Conservation (phyloP, 2,329 filamentous ascomycete species). For the Arthrobotrys sinensis region DNA sequence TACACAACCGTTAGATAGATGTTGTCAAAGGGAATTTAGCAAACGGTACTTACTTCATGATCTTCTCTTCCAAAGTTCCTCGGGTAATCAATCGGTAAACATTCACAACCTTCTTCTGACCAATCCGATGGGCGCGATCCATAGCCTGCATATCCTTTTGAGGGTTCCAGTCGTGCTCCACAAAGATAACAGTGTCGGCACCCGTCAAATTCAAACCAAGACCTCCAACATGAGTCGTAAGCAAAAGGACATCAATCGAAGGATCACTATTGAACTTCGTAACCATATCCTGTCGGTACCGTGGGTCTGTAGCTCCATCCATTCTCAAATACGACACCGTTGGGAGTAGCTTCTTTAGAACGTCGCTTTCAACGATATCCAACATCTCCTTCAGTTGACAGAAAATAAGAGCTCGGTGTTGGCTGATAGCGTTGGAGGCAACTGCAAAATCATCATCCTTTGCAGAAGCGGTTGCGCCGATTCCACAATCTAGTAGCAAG, state of each 20-base stretch:
- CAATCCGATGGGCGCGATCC: slow-evolving; percentile 97
- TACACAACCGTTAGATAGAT: slow-evolving; percentile 35
- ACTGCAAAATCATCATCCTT: slow-evolving; percentile 73
- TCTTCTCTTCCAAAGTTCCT: slow-evolving; percentile 98
- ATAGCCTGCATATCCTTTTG: slow-evolving; percentile 99
- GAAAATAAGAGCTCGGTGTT: slow-evolving; percentile 95
- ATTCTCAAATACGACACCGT: slow-evolving; percentile 94
- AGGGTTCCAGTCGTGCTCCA: slow-evolving; percentile 99
- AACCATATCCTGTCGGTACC: slow-evolving; percentile 95
- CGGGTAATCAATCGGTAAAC: slow-evolving; percentile 97
- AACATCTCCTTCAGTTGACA: slow-evolving; percentile 99
- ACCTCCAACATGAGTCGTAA: slow-evolving; percentile 96
- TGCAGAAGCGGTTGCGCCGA: slow-evolving; percentile 79
- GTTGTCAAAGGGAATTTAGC: neutral
- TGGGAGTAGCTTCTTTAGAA: slow-evolving; percentile 90
- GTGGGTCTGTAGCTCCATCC: slow-evolving; percentile 92
- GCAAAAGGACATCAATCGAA: slow-evolving; percentile 91
- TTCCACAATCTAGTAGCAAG: slow-evolving; percentile 97
- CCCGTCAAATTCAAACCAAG: slow-evolving; percentile 95
- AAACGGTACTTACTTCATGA: slow-evolving; percentile 76
- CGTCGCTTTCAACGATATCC: slow-evolving; percentile 96
- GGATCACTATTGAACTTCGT: slow-evolving; percentile 99
- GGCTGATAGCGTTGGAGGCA: slow-evolving; percentile 86
- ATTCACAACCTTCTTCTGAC: slow-evolving; percentile 99
- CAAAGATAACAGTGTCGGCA: slow-evolving; percentile 98